phyloP scores from a whole-genome alignment of 2,329 filamentous ascomycete species.

The Aphanocladium album region DNA sequence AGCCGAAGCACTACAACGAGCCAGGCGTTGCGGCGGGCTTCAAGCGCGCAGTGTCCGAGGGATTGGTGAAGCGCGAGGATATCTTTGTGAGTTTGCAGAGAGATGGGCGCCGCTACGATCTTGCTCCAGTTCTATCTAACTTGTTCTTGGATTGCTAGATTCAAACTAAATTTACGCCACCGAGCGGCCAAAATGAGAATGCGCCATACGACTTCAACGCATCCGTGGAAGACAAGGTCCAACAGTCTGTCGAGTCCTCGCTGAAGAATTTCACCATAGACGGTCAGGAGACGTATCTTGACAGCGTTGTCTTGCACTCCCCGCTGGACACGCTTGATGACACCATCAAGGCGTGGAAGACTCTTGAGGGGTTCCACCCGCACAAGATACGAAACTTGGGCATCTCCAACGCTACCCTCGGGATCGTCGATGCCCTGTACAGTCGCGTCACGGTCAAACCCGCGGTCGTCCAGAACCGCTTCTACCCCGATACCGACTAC shows the following conservation, averaged over 20 bases:
- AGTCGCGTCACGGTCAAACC: slow-evolving; percentile 36
- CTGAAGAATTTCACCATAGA: slow-evolving; percentile 54
- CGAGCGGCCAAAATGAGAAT: slow-evolving; percentile 54
- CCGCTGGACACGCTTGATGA: slow-evolving; percentile 37
- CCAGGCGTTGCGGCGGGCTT: slow-evolving; percentile 64
- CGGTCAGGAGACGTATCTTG: slow-evolving; percentile 45
- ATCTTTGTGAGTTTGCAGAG: slow-evolving; percentile 48
- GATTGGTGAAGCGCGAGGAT: slow-evolving; percentile 50
- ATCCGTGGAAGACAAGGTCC: slow-evolving; percentile 59
- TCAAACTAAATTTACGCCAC: slow-evolving; percentile 78
- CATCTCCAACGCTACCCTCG: slow-evolving; percentile 67
- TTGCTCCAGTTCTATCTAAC: not conserved
- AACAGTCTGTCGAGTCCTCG: slow-evolving; percentile 62
- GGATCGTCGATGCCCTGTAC: slow-evolving; percentile 50
- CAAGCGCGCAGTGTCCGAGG: slow-evolving; percentile 53
- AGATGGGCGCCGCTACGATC: not conserved
- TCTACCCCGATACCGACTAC: slow-evolving; percentile 54
- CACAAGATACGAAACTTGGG: slow-evolving; percentile 60
- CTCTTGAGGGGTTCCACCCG: slow-evolving; percentile 63
- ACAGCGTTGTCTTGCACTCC: slow-evolving; percentile 73
- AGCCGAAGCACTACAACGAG: slow-evolving; percentile 75
- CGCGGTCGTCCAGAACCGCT: slow-evolving; percentile 70
- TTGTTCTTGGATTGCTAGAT: slow-evolving; percentile 40
- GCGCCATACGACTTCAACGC: slow-evolving; percentile 58
- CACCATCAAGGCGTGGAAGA: slow-evolving; percentile 60